Evolutionary conservation across 1,139 yeast genomes (phyloP), one percentile per base, ranked within the genome.

Genomic region (Lodderomyces margitis): DNA sequence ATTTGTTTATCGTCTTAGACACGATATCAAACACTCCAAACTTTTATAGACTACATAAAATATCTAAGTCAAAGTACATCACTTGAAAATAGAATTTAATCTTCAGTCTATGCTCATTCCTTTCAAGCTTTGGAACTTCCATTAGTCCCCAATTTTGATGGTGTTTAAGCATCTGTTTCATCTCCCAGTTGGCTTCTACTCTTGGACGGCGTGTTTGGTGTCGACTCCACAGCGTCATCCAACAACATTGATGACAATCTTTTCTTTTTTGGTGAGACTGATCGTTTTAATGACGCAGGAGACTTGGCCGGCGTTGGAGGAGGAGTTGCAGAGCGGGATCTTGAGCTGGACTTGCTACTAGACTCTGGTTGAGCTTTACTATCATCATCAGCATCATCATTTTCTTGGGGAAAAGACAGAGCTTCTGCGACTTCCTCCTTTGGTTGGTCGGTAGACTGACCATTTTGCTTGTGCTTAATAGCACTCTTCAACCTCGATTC

Each of bases 11-110:
- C 64, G 75, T 53, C 64, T 78, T 44, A 70, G 81, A 57, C 74
- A 64, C 45, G 81, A 77, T 50, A 75, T 77, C 40, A 77, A 76
- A 51, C 83, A 77, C 54, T 64, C 80, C 7, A 78, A 78, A 51
- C 63, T 78, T 38, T 66, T 78, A 46, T 77, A 57, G 52, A 23
- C 4, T 32, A 41, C n/a, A n/a, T n/a, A n/a, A n/a, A n/a, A n/a
- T n/a, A n/a, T n/a, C n/a, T n/a, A n/a, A n/a, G n/a, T n/a, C n/a
- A n/a, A n/a, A n/a, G n/a, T n/a, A n/a, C n/a, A n/a, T n/a, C n/a
- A n/a, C n/a, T n/a, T n/a, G n/a, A n/a, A n/a, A n/a, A n/a, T n/a
- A n/a, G n/a, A n/a, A n/a, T n/a, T n/a, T n/a, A n/a, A n/a, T n/a
- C n/a, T n/a, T n/a, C n/a, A n/a, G n/a, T n/a, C n/a, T n/a, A n/a